phyloP scores from a whole-genome alignment of 148 eudicot species.

The Mesembryanthemum crystallinum region DNA sequence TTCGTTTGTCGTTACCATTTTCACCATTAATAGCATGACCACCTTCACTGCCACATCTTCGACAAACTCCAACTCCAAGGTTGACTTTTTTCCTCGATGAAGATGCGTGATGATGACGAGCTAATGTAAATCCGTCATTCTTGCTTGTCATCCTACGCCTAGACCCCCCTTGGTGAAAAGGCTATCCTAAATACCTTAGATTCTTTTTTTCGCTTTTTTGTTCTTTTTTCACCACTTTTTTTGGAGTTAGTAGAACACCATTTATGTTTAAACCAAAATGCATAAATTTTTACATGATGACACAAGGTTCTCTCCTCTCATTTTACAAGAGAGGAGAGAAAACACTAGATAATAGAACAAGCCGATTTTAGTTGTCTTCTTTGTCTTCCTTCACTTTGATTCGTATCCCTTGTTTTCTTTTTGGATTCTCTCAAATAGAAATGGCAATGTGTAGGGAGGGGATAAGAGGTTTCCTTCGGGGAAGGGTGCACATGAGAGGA shows the following conservation, averaged over 20 bases:
- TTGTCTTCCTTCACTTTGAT: background rate
- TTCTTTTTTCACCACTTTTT: background rate
- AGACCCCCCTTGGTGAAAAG: background rate
- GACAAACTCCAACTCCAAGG: background rate
- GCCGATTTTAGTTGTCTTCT: background rate
- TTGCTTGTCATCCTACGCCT: constrained; percentile 12
- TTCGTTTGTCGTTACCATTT: constrained; percentile 26
- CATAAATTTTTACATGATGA: background rate
- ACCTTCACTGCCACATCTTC: background rate
- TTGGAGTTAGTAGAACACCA: background rate
- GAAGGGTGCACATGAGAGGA: background rate
- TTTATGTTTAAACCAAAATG: background rate
- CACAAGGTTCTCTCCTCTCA: constrained; percentile 11
- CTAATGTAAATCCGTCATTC: background rate
- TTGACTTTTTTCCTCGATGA: background rate
- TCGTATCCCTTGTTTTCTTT: background rate
- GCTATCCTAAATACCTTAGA: background rate
- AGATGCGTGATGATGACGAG: background rate
- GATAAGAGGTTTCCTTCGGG: background rate
- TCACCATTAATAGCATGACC: background rate
- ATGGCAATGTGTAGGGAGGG: background rate
- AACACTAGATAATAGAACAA: background rate
- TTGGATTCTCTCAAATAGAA: background rate
- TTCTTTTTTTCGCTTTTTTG: background rate
- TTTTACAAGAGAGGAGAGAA: constrained; percentile 10